A percentile compares a stretch with the other conserved stretches of the same genome.
Evolutionary conservation across 2,329 filamentous ascomycete species (phyloP).

Genomic region (Penicillium janthinellum): DNA sequence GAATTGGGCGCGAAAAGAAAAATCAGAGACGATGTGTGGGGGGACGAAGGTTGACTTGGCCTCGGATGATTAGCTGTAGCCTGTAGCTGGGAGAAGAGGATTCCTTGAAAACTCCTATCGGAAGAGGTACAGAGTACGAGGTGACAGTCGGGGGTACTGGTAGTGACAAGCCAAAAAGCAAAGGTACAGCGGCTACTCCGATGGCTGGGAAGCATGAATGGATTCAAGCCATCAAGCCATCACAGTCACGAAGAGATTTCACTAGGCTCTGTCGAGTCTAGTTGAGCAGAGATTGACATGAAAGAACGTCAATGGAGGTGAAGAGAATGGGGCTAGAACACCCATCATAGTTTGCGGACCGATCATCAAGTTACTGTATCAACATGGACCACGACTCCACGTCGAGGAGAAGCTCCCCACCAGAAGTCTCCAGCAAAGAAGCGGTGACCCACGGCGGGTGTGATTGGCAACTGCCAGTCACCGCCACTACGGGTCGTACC

Average conservation of each 20-base stretch:
- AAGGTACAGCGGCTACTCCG: not conserved
- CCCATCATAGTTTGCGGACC: not conserved
- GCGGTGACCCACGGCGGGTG: slow-evolving; percentile 32
- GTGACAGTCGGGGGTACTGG: not conserved
- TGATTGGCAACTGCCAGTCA: slow-evolving; percentile 28
- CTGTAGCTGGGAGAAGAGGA: not conserved
- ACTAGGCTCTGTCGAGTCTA: no score
- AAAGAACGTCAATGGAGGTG: not conserved
- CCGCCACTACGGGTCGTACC: slow-evolving; percentile 38
- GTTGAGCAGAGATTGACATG: not conserved
- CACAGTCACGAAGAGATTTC: not conserved
- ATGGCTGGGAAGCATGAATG: not conserved
- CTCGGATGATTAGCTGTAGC: not conserved
- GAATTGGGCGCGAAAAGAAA: not conserved
- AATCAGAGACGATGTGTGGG: not conserved
- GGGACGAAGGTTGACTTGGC: not conserved
- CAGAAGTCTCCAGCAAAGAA: slow-evolving; percentile 17
- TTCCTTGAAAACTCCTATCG: not conserved
- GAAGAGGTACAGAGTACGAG: not conserved
- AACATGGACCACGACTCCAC: no score
- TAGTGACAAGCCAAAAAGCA: not conserved
- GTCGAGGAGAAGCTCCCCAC: not conserved
- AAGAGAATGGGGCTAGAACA: not conserved
- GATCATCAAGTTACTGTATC: not conserved
- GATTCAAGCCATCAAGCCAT: not conserved